A percentile compares a stretch with the other conserved stretches of the same genome.
Evolutionary conservation across 1,284 basidiomycete genomes (phyloP).

Genomic region (Tylopilus orsonianus): DNA sequence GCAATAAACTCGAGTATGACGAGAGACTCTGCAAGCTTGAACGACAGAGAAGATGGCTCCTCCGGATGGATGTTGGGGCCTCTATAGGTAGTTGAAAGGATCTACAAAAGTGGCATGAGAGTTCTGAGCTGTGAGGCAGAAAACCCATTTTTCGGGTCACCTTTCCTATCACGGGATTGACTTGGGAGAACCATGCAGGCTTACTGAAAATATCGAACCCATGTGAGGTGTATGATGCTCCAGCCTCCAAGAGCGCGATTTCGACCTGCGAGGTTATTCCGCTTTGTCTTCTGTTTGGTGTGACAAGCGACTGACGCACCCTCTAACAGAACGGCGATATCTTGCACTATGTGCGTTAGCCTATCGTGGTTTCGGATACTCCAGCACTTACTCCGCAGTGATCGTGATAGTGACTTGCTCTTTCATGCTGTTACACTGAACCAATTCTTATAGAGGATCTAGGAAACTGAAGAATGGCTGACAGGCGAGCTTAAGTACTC

Average conservation of each 20-base stretch:
- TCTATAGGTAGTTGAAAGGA: slow-evolving; percentile 59
- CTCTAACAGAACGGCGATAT: background rate
- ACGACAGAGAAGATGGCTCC: slow-evolving; percentile 55
- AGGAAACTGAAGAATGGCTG: background rate
- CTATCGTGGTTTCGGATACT: no score
- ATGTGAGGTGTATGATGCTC: slow-evolving; percentile 5
- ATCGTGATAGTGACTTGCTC: slow-evolving; percentile 11
- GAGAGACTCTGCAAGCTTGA: slow-evolving; percentile 61
- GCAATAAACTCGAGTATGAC: slow-evolving; percentile 64
- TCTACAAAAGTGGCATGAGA: slow-evolving; percentile 28
- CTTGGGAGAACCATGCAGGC: slow-evolving; percentile 17
- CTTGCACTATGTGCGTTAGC: background rate
- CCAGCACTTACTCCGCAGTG: background rate
- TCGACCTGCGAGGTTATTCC: slow-evolving; percentile 13
- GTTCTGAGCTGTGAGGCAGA: background rate
- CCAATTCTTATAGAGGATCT: background rate
- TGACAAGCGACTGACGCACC: background rate
- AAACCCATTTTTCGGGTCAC: background rate
- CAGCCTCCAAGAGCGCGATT: slow-evolving; percentile 18
- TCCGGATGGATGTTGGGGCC: slow-evolving; percentile 50
- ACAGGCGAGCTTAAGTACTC: no score
- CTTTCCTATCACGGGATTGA: slow-evolving; percentile 18
- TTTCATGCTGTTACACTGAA: background rate
- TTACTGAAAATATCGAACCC: slow-evolving; percentile 12
- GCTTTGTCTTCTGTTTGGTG: background rate